phyloP scores from a whole-genome alignment of 495 filamentous ascomycete genomes.

The Clavariopsis aquatica region DNA sequence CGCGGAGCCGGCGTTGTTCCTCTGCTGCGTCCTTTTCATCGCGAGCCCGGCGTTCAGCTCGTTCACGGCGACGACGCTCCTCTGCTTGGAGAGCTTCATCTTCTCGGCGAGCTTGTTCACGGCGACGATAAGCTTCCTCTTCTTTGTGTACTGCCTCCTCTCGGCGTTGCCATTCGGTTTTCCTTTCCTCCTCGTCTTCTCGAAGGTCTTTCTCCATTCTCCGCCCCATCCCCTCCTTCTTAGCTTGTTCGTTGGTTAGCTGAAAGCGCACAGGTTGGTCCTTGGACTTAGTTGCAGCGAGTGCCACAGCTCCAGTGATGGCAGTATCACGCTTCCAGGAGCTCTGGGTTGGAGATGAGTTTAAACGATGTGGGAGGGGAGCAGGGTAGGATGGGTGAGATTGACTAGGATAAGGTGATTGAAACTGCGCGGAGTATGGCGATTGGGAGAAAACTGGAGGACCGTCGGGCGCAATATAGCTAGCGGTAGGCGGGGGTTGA shows the following conservation, averaged over 20 bases:
- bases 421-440: neutral
- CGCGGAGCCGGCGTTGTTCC: slow-evolving; percentile 24
- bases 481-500: slow-evolving; percentile 18
- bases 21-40: slow-evolving; percentile 35
- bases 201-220: slow-evolving; percentile 30
- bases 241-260: slow-evolving; percentile 41
- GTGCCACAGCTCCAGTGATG: slow-evolving; percentile 40
- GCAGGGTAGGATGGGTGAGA: slow-evolving; percentile 2
- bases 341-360: slow-evolving; percentile 32
- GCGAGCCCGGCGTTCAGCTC: slow-evolving; percentile 18
- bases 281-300: slow-evolving; percentile 28
- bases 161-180: slow-evolving; percentile 16
- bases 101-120: slow-evolving; percentile 24
- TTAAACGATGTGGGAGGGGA: slow-evolving; percentile 27
- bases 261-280: slow-evolving; percentile 42
- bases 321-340: slow-evolving; percentile 39
- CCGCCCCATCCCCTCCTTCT: slow-evolving; percentile 30
- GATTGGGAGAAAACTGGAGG: slow-evolving; percentile 40
- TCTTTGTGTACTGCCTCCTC: slow-evolving; percentile 25
- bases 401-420: slow-evolving; percentile 16
- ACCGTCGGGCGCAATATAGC: slow-evolving; percentile 40
- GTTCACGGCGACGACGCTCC: slow-evolving; percentile 24
- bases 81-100: slow-evolving; percentile 29
- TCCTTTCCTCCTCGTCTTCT: slow-evolving; percentile 24
- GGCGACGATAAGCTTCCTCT: slow-evolving; percentile 28